Evolutionary conservation across 2,329 filamentous ascomycete genomes (phyloP).

Genomic region (Helotiales sp.): DNA sequence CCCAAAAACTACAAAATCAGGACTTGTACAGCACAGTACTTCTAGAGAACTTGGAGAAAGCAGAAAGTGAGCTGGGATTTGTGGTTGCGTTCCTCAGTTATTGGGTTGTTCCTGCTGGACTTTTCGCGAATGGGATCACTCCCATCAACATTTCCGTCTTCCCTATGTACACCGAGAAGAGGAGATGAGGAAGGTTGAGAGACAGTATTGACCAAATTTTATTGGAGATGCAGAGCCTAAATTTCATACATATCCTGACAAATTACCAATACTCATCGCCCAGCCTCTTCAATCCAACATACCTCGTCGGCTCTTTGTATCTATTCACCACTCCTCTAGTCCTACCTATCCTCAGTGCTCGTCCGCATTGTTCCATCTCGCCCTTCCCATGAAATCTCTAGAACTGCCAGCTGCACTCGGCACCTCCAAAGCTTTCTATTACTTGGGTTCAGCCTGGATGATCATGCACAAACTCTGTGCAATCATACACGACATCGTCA

Average conservation of each 20-base stretch:
- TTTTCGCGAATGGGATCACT: conserved; percentile 11
- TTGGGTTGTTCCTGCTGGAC: conserved; percentile 7
- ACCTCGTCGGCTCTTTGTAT: conserved; percentile 6
- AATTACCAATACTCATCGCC: conserved; percentile 11
- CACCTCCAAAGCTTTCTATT: conserved; percentile 8
- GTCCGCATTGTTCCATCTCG: conserved; percentile 12
- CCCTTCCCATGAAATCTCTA: conserved; percentile 12
- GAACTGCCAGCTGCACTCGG: conserved; percentile 15
- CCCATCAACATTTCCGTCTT: conserved; percentile 12
- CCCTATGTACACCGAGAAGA: conserved; percentile 9
- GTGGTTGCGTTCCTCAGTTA: conserved; percentile 12
- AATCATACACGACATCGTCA: conserved; percentile 9
- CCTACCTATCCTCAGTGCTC: conserved; percentile 8
- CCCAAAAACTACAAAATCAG: too few relatives aligned
- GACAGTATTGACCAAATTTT: too few relatives aligned
- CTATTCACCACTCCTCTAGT: conserved; percentile 8
- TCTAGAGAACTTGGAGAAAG: conserved; percentile 4
- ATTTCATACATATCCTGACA: too few relatives aligned
- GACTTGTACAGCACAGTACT: too few relatives aligned
- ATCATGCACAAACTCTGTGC: conserved; percentile 5
- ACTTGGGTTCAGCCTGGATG: conserved; percentile 12
- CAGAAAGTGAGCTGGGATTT: conserved; percentile 8
- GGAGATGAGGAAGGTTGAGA: not conserved
- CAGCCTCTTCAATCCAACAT: conserved; percentile 7
- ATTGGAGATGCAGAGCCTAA: too few relatives aligned